Base-by-base conservation (phyloP, 441 rosid genomes). In the Euphorbia schlechtendalii region DNA sequence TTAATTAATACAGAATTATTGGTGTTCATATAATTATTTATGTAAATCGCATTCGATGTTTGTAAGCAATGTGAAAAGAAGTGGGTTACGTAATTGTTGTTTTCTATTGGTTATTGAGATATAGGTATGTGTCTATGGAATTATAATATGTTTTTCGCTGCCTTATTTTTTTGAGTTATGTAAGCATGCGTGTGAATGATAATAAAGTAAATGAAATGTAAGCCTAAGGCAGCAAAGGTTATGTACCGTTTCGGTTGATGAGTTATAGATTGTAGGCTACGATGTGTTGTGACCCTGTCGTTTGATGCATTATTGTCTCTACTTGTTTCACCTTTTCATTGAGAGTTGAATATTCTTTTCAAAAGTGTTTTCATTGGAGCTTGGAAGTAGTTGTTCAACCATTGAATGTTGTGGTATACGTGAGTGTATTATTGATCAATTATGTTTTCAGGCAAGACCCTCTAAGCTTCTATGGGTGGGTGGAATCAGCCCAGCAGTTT, bases 401-500 rank as follows among this genome's bases (percentile, higher is more conserved):
- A 25, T 0, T 55, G 18, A 51, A 20, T 58, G 8, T 45, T 51
- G 32, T 41, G 21, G 20, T 13, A 13, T 64, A 27, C 20, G 40
- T 49, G 60, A 18, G 59, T 6, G 45, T 48, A 11, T 43, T 70
- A 62, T 27, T 30, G 55, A 32, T 53, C 59, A 27, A 48, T 45
- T 52, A 24, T 74, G 13, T 56, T 70, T 78, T 57, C 86, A 94
- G 99, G 96, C 96, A 66, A 91, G 78, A 70, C 90, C 98, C 66
- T 77, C 77, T 66, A 91, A 86, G 78, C 76, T 83, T 67, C 79
- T 91, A 14, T 91, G 98, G 96, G 88, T 94, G 52, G 98, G 99
- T 76, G 99, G 98, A 70, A 81, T 94, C 67, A 78, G 88, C 82
- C 76, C 84, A 36, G 68, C 74, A 67, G 76, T 91, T 64, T 78